Evolutionary conservation across 148 eudicot genomes (phyloP).

Genomic region (Chenopodium formosanum): DNA sequence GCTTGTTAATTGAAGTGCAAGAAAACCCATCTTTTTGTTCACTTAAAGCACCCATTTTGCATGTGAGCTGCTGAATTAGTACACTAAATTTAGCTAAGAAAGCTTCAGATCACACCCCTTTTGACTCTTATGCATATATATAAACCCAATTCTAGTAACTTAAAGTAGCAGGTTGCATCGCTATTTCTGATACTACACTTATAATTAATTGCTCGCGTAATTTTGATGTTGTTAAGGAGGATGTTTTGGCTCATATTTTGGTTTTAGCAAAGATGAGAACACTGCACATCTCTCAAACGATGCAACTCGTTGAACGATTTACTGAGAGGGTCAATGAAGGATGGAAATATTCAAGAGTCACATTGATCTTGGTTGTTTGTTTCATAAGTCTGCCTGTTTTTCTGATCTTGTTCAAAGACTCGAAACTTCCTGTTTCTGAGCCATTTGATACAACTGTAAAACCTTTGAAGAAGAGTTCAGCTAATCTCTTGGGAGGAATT

Average conservation of each 20-base stretch:
- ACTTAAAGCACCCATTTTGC: not conserved
- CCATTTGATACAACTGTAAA: not conserved
- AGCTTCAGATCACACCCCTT: not conserved
- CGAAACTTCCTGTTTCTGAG: slow-evolving; percentile 1
- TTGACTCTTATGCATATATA: not conserved
- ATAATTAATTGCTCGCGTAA: not conserved
- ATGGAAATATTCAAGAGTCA: slow-evolving; percentile 11
- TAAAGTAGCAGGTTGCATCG: too few species aligned
- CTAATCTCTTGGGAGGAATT: not conserved
- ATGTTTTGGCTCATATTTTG: not conserved
- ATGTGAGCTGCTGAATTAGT: not conserved
- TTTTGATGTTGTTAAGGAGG: too few species aligned
- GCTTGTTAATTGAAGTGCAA: not conserved
- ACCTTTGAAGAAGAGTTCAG: not conserved
- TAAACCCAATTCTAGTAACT: too few species aligned
- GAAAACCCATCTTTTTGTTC: not conserved
- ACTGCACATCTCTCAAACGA: slow-evolving; percentile 6
- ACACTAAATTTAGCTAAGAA: not conserved
- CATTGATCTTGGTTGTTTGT: slow-evolving; percentile 11
- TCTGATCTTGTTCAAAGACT: slow-evolving; percentile 5
- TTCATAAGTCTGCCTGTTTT: slow-evolving; percentile 11
- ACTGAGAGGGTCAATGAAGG: slow-evolving; percentile 6
- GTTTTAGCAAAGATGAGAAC: slow-evolving; percentile 2
- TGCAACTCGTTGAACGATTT: slow-evolving; percentile 15
- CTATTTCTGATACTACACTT: not conserved